Percentiles rank a stretch among this genome's conserved stretches.
phyloP scores from a whole-genome alignment of 495 filamentous ascomycete genomes.

The Viridothelium virens region DNA sequence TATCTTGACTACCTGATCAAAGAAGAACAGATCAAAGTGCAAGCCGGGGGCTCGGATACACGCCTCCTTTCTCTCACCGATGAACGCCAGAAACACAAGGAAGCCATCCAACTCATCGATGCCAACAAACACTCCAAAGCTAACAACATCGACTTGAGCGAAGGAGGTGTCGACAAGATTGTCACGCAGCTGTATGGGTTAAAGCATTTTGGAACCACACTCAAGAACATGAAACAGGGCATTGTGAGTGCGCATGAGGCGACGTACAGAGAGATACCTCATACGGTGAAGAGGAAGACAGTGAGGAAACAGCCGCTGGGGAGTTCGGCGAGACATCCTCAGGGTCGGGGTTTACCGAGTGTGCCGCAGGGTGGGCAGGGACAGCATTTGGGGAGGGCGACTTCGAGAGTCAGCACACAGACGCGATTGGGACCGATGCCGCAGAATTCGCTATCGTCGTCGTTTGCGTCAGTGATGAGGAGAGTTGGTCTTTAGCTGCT shows the following conservation, averaged over 20 bases:
- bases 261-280: slow-evolving; percentile 20
- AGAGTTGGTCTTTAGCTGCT: too few species aligned
- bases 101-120: slow-evolving; percentile 19
- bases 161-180: slow-evolving; percentile 20
- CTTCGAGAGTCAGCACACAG: too few species aligned
- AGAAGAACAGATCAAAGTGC: slow-evolving; percentile 25
- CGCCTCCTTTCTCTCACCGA: not conserved
- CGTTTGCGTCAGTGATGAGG: too few species aligned
- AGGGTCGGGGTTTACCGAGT: too few species aligned
- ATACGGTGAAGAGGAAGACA: too few species aligned
- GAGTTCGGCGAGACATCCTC: too few species aligned
- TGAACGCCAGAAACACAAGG: not conserved
- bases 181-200: slow-evolving; percentile 25
- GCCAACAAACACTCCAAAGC: slow-evolving; percentile 15
- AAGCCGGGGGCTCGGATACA: slow-evolving; percentile 4
- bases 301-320: too few species aligned
- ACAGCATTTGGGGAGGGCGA: too few species aligned
- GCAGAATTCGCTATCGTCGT: too few species aligned
- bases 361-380: too few species aligned
- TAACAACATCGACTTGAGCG: slow-evolving; percentile 14
- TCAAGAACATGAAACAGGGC: slow-evolving; percentile 22
- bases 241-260: slow-evolving; percentile 19
- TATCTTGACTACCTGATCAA: slow-evolving; percentile 37
- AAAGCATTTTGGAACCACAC: slow-evolving; percentile 27
- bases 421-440: too few species aligned